A percentile compares a stretch with the other conserved stretches of the same genome.
Conservation (phyloP, 225 moss, liverwort and hornwort species). For the Sphagnum contortum region DNA sequence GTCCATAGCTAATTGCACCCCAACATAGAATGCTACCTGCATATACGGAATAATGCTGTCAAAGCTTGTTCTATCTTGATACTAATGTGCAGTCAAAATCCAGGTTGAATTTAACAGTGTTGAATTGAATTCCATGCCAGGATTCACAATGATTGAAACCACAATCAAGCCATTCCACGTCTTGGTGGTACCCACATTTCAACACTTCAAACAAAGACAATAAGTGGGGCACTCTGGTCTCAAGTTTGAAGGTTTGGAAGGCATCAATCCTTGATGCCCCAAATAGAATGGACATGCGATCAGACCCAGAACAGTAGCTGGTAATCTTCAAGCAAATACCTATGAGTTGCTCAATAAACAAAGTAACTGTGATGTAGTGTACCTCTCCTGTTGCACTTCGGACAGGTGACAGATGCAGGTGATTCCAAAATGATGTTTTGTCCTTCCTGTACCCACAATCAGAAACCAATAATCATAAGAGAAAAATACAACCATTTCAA, state of each 20-base stretch:
- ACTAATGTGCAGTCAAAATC: background rate
- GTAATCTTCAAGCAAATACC: no score
- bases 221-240: no score
- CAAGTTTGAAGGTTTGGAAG: background rate
- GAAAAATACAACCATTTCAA: background rate
- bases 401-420: constrained; percentile 62
- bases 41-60: background rate
- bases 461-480: background rate
- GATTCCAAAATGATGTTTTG: constrained; percentile 65
- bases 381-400: constrained; percentile 60
- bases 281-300: background rate
- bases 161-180: background rate
- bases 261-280: background rate
- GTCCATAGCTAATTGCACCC: constrained; percentile 65
- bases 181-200: background rate
- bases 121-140: background rate
- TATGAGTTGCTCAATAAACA: no score
- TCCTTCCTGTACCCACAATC: constrained; percentile 45
- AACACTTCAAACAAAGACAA: background rate
- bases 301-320: background rate
- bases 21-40: constrained; percentile 75
- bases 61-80: background rate
- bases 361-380: no score
- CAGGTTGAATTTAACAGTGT: background rate
- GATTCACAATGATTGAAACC: no score